These are phyloP conservation scores for Ceratocystis colombiana DNA, from an alignment of 2,329 filamentous ascomycete species.

Conservation along the genomic window DNA sequence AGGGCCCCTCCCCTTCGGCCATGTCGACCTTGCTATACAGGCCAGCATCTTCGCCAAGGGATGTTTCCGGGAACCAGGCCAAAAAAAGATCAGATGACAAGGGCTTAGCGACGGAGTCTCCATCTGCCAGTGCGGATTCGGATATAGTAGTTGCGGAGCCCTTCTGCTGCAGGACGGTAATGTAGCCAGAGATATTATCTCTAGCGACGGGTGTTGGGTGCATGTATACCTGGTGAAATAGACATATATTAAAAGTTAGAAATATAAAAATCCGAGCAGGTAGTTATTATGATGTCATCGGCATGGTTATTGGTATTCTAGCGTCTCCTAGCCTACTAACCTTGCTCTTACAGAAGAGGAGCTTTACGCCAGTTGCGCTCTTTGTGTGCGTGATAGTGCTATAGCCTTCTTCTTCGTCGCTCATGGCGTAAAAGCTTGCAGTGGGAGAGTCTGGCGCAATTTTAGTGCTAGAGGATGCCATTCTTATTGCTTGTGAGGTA, in stretches of 20 bases:
- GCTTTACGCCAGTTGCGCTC: constrained; percentile 74
- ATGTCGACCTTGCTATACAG: constrained; percentile 95
- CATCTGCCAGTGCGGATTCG: constrained; percentile 27
- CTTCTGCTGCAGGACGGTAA: constrained; percentile 89
- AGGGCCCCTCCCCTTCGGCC: constrained; percentile 67
- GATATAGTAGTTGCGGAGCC: constrained; percentile 37
- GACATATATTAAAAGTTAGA: not conserved
- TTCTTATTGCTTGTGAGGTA: constrained; percentile 17
- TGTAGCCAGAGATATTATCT: constrained; percentile 91
- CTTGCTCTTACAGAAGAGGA: constrained; percentile 96
- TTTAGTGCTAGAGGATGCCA: constrained; percentile 29
- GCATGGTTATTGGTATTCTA: not conserved
- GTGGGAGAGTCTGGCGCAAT: constrained; percentile 54
- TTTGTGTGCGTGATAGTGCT: constrained; percentile 78
- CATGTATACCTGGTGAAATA: constrained; percentile 66
- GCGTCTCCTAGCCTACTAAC: constrained; percentile 37
- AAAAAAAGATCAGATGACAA: constrained; percentile 67
- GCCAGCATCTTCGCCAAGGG: constrained; percentile 72
- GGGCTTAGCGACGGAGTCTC: constrained; percentile 33
- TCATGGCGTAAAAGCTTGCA: constrained; percentile 88
- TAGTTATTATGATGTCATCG: not conserved
- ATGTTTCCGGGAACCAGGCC: constrained; percentile 85
- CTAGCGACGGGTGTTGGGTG: constrained; percentile 87
- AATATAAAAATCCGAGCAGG: not conserved
- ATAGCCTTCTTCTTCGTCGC: constrained; percentile 92